A percentile compares a stretch with the other conserved stretches of the same genome.
These are phyloP conservation scores for Colletotrichum incanum DNA, from an alignment of 2,329 filamentous ascomycete genomes.

Conservation along the genomic window DNA sequence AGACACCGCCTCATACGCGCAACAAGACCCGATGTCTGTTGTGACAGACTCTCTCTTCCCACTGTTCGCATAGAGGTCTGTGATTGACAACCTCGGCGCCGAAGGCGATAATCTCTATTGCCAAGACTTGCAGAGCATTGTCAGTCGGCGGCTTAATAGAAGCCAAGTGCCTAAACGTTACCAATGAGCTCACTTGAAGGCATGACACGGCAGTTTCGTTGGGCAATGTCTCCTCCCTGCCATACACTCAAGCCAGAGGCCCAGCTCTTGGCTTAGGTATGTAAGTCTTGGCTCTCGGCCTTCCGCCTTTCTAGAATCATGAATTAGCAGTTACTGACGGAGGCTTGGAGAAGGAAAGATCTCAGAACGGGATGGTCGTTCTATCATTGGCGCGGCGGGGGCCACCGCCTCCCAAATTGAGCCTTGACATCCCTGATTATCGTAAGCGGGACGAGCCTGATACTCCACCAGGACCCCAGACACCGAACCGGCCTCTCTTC, in stretches of 20 bases:
- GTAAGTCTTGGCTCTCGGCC: background rate
- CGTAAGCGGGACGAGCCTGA: background rate
- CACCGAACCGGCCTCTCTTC: conserved; percentile 13
- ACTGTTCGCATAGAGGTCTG: background rate
- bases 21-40: background rate
- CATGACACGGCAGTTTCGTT: background rate
- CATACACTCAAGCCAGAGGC: too few relatives aligned
- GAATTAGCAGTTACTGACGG: too few relatives aligned
- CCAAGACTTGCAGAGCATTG: background rate
- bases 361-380: background rate
- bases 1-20: background rate
- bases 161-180: background rate
- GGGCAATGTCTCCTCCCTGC: background rate
- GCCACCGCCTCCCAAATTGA: background rate
- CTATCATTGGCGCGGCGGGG: background rate
- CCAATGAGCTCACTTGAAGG: background rate
- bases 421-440: conserved; percentile 2
- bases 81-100: background rate
- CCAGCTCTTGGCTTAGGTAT: background rate
- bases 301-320: background rate
- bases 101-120: background rate
- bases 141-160: background rate
- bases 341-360: background rate
- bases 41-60: background rate
- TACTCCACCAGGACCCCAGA: conserved; percentile 5